phyloP scores from a whole-genome alignment of 202 grass and related monocot species.

The Setaria viridis region DNA sequence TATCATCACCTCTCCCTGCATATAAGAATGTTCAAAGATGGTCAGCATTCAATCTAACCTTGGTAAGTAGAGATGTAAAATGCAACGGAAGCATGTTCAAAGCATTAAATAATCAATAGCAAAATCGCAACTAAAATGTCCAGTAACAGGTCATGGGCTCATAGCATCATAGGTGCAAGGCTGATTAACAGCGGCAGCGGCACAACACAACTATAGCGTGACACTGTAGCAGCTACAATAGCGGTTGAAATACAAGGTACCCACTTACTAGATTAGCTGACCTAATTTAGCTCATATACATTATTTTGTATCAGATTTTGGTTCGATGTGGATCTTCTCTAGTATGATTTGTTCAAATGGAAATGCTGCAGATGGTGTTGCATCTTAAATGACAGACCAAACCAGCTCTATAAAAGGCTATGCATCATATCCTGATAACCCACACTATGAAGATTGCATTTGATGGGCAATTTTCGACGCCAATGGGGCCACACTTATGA shows the following conservation, averaged over 20 bases:
- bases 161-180: background rate
- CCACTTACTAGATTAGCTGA: background rate
- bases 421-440: background rate
- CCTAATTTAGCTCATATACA: background rate
- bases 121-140: background rate
- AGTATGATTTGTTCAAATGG: background rate
- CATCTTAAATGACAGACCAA: background rate
- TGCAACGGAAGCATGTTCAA: constrained; percentile 16
- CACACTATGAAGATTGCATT: background rate
- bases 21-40: constrained; percentile 36
- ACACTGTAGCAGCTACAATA: background rate
- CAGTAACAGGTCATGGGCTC: background rate
- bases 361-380: background rate
- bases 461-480: too few species aligned
- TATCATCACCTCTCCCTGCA: constrained; percentile 54
- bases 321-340: background rate
- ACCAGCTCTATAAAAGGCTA: background rate
- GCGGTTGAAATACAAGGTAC: background rate
- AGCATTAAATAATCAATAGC: background rate
- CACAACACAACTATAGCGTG: background rate
- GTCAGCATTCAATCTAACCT: constrained; percentile 36
- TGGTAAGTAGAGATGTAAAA: constrained; percentile 29
- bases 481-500: background rate
- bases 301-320: background rate
- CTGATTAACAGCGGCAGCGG: background rate